Evolutionary conservation across 2,329 filamentous ascomycete genomes (phyloP).

Genomic region (Ceratocystis eucalypticola): DNA sequence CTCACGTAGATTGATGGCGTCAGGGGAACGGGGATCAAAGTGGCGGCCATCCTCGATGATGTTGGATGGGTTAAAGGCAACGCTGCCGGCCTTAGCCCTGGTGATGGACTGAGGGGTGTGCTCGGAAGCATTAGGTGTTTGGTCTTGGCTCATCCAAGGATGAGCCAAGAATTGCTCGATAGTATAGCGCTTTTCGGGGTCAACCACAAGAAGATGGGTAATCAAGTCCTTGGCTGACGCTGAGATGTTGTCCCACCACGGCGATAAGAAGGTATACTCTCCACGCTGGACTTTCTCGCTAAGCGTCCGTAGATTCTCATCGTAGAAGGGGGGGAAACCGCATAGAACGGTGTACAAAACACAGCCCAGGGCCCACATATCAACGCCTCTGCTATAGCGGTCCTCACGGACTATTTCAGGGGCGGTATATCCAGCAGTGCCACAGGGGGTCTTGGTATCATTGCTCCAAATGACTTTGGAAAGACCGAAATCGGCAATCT

Average conservation of each 20-base stretch:
- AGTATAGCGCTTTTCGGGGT: conserved; percentile 87
- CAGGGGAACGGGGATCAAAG: conserved; percentile 88
- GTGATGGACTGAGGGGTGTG: conserved; percentile 31
- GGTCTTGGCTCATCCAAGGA: conserved; percentile 70
- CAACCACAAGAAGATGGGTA: conserved; percentile 81
- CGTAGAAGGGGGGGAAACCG: conserved; percentile 96
- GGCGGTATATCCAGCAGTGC: conserved; percentile 93
- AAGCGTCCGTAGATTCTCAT: conserved; percentile 91
- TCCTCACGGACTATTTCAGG: conserved; percentile 99
- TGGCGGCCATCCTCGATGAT: conserved; percentile 49
- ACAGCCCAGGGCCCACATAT: conserved; percentile 98
- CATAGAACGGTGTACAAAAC: conserved; percentile 94
- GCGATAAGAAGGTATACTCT: conserved; percentile 93
- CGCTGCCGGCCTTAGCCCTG: conserved; percentile 12
- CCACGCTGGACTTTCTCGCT: conserved; percentile 96
- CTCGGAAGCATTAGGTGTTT: conserved; percentile 25
- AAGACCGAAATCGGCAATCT: conserved; percentile 94
- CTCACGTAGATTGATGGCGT: conserved; percentile 86
- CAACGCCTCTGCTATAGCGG: conserved; percentile 93
- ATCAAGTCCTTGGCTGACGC: conserved; percentile 89
- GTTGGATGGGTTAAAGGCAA: conserved; percentile 44
- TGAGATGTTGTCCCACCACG: conserved; percentile 99
- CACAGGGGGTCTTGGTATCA: conserved; percentile 98
- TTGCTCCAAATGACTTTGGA: conserved; percentile 98
- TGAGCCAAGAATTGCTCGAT: conserved; percentile 90